Conservation (phyloP, 2,329 filamentous ascomycete species). For the Ascochyta rabiei region DNA sequence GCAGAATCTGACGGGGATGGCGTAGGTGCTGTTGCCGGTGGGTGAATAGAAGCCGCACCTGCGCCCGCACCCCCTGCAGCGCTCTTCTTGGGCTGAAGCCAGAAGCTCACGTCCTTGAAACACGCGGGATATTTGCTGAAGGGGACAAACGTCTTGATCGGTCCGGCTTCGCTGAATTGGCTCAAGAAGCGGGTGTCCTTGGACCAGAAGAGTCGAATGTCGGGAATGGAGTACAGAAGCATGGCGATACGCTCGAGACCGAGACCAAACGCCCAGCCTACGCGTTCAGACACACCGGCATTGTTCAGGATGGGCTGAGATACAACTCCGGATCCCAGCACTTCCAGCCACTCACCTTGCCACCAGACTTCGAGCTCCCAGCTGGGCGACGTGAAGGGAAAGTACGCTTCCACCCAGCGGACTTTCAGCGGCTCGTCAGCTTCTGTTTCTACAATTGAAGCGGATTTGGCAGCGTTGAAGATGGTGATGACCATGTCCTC, state of each 20-base stretch:
- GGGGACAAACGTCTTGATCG: constrained; percentile 72
- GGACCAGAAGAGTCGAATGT: constrained; percentile 97
- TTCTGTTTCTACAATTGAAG: constrained; percentile 53
- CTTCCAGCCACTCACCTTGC: constrained; percentile 92
- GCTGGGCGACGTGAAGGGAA: constrained; percentile 93
- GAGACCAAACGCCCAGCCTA: constrained; percentile 96
- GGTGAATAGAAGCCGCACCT: constrained; percentile 12
- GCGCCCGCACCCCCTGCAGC: constrained; percentile 33
- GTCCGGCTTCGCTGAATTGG: constrained; percentile 68
- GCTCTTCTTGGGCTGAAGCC: constrained; percentile 61
- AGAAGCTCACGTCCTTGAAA: constrained; percentile 93
- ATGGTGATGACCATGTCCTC: constrained; percentile 90
- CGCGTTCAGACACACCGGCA: constrained; percentile 73
- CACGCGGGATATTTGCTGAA: constrained; percentile 93
- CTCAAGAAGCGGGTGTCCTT: constrained; percentile 80
- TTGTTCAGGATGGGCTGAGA: constrained; percentile 81
- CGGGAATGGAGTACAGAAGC: constrained; percentile 93
- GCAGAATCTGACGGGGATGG: constrained; percentile 1
- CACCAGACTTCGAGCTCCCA: constrained; percentile 98
- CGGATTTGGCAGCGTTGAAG: constrained; percentile 77
- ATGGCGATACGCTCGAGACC: constrained; percentile 96
- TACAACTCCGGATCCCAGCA: constrained; percentile 90
- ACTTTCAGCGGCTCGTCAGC: constrained; percentile 74
- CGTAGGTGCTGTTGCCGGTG: constrained; percentile 9
- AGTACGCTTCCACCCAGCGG: constrained; percentile 96